phyloP scores from a whole-genome alignment of 2,329 filamentous ascomycete genomes.

The Beauveria rudraprayagi region DNA sequence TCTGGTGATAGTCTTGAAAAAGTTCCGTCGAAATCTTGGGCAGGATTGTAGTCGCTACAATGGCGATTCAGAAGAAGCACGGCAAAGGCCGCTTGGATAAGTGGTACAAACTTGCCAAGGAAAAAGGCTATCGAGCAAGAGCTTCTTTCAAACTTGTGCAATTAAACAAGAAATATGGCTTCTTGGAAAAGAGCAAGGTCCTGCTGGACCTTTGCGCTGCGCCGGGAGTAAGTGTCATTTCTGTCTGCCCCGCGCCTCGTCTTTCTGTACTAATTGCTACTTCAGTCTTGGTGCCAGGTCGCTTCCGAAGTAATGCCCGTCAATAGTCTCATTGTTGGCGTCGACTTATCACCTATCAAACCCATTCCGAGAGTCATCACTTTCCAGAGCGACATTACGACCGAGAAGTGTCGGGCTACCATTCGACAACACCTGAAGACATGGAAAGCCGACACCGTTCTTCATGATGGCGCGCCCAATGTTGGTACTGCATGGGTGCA shows the following conservation, averaged over 20 bases:
- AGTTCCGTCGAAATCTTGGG: not conserved
- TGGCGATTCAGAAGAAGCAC: slow-evolving; percentile 98
- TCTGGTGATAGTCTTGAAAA: slow-evolving; percentile 18
- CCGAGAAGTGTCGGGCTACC: slow-evolving; percentile 87
- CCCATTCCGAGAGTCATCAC: slow-evolving; percentile 88
- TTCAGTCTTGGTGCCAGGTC: slow-evolving; percentile 88
- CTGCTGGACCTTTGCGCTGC: slow-evolving; percentile 95
- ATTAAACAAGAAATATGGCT: slow-evolving; percentile 98
- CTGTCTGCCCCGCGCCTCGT: not conserved
- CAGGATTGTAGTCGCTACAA: slow-evolving; percentile 2
- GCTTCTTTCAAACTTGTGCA: slow-evolving; percentile 98
- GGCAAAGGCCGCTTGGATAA: slow-evolving; percentile 98
- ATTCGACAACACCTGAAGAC: slow-evolving; percentile 86
- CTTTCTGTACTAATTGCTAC: slow-evolving; percentile 2
- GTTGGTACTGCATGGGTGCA: slow-evolving; percentile 97
- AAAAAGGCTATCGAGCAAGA: slow-evolving; percentile 93
- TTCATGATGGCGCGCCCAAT: slow-evolving; percentile 96
- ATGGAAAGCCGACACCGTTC: slow-evolving; percentile 90
- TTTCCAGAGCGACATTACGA: slow-evolving; percentile 97
- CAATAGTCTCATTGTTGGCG: slow-evolving; percentile 83
- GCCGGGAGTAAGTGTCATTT: slow-evolving; percentile 60
- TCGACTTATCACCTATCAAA: slow-evolving; percentile 93
- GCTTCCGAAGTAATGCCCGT: slow-evolving; percentile 90
- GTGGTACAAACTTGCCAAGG: slow-evolving; percentile 97
- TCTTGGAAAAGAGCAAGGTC: slow-evolving; percentile 93